phyloP scores from a whole-genome alignment of 2,329 filamentous ascomycete species.

The Pezicula rhizophila region DNA sequence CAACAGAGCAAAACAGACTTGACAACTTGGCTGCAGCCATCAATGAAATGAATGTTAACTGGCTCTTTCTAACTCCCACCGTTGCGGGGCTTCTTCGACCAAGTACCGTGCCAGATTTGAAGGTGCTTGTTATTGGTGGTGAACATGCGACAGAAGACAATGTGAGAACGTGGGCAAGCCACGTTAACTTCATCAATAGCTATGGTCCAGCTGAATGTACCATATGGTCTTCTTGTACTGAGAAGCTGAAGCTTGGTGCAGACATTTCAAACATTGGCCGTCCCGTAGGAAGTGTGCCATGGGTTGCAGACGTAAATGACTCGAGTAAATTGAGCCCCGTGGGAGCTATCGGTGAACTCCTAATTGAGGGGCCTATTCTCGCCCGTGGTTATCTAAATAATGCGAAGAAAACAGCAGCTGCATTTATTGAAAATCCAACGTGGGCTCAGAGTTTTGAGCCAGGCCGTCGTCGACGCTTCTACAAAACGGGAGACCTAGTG shows the following conservation, averaged over 20 bases:
- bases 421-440: too few relatives aligned
- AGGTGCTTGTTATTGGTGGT: constrained; percentile 13
- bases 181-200: constrained; percentile 31
- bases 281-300: background rate
- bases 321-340: too few relatives aligned
- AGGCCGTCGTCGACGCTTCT: too few relatives aligned
- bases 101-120: constrained; percentile 22
- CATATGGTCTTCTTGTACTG: constrained; percentile 55
- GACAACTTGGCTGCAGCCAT: constrained; percentile 11
- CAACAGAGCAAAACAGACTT: constrained; percentile 15
- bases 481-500: too few relatives aligned
- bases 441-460: too few relatives aligned
- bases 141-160: constrained; percentile 11
- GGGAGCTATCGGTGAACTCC: too few relatives aligned
- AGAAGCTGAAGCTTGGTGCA: too few relatives aligned
- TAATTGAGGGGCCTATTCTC: too few relatives aligned
- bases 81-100: constrained; percentile 26
- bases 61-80: constrained; percentile 14
- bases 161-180: constrained; percentile 34
- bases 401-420: too few relatives aligned
- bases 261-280: constrained; percentile 29
- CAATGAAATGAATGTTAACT: constrained; percentile 11
- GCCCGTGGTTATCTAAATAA: too few relatives aligned
- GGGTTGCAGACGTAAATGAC: constrained; percentile 6
- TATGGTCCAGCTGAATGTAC: constrained; percentile 82